These are phyloP conservation scores for Fusarium sp. DNA, from an alignment of 2,329 filamentous ascomycete genomes.

Conservation along the genomic window DNA sequence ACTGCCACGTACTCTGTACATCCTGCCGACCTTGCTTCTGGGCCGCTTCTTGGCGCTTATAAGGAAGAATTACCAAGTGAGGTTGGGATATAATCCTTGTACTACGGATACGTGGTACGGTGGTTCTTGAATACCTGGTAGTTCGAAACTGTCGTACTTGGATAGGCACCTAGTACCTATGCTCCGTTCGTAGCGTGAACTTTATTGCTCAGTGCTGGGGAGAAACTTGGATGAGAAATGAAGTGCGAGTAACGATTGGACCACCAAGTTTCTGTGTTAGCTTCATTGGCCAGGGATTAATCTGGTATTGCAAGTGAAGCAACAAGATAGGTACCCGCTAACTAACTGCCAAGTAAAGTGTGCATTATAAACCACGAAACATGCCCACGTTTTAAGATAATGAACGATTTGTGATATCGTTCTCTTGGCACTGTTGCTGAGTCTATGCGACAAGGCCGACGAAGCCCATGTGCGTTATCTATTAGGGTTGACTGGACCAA, in stretches of 20 bases:
- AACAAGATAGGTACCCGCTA: background rate
- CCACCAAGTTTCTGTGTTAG: background rate
- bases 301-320: background rate
- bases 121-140: too few relatives aligned
- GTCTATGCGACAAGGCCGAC: conserved; percentile 1
- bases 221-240: conserved; percentile 5
- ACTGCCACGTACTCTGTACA: conserved; percentile 5
- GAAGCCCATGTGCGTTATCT: conserved; percentile 29
- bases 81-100: background rate
- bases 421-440: conserved; percentile 18
- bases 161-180: background rate
- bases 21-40: background rate
- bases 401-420: conserved; percentile 11
- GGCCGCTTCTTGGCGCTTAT: conserved; percentile 8
- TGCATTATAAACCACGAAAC: background rate
- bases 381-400: background rate
- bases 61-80: background rate
- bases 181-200: conserved; percentile 7
- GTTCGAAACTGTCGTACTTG: too few relatives aligned
- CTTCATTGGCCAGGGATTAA: background rate
- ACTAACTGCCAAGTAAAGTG: background rate
- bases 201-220: background rate
- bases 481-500: conserved; percentile 23
- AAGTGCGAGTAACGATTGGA: conserved; percentile 3
- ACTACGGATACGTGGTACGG: background rate